These are phyloP conservation scores for Lipomyces orientalis DNA, from an alignment of 805 yeast genomes.

Conservation along the genomic window DNA sequence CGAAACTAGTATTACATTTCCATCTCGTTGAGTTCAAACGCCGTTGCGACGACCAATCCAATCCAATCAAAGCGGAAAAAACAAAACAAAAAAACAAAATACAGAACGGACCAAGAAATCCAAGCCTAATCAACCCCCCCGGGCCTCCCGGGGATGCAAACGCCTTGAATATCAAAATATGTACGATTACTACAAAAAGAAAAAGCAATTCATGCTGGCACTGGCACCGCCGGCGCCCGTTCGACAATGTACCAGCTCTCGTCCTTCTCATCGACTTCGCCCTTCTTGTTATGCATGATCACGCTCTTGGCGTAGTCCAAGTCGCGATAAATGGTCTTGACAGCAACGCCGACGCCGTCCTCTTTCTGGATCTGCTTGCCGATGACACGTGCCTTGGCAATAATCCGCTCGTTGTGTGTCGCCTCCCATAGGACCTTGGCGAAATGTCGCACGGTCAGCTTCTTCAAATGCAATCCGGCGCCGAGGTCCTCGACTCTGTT, in stretches of 20 bases:
- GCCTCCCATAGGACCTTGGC: slow-evolving; percentile 72
- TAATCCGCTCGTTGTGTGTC: slow-evolving; percentile 67
- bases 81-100: neutral
- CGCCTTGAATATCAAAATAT: neutral
- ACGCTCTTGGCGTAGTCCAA: slow-evolving; percentile 33
- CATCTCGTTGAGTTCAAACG: neutral
- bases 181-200: too few relatives aligned
- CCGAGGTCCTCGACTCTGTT: slow-evolving; percentile 86
- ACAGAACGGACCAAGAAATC: neutral
- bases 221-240: neutral
- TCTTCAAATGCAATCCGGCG: slow-evolving; percentile 73
- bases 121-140: neutral
- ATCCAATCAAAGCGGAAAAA: neutral
- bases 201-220: neutral
- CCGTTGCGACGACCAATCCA: neutral
- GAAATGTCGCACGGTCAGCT: slow-evolving; percentile 67
- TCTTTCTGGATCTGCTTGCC: slow-evolving; percentile 73
- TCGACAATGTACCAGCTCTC: slow-evolving; percentile 35
- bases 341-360: slow-evolving; percentile 79
- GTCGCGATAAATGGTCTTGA: slow-evolving; percentile 67
- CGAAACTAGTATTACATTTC: neutral
- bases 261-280: slow-evolving; percentile 14
- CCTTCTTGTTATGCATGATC: slow-evolving; percentile 1
- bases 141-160: neutral
- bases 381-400: slow-evolving; percentile 66